Percentiles rank a stretch among this genome's conserved stretches.
Conservation (phyloP, 345 rosid species). For the Boechera stricta region DNA sequence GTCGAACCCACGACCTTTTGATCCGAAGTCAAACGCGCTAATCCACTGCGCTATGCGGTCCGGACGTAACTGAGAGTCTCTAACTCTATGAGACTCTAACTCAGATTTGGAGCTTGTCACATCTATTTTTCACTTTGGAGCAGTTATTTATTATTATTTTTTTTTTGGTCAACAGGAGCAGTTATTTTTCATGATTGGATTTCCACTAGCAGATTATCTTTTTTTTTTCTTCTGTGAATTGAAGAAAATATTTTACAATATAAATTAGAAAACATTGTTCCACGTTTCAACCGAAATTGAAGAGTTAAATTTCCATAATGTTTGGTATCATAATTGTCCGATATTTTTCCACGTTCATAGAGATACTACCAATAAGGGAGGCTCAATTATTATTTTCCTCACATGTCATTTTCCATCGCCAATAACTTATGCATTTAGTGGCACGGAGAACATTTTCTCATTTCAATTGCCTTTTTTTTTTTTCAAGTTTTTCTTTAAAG, state of each 20-base stretch:
- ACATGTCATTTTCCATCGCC: conserved; percentile 33
- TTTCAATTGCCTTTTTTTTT: neutral
- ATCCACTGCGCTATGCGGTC: conserved; percentile 97
- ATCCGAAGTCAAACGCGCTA: conserved; percentile 98
- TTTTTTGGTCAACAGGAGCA: too few species aligned
- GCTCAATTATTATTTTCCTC: conserved; percentile 15
- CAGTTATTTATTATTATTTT: neutral
- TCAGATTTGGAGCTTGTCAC: neutral
- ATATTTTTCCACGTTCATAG: conserved; percentile 36
- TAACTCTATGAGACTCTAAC: neutral
- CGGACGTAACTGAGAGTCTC: accelerated
- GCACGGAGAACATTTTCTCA: neutral
- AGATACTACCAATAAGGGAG: conserved; percentile 35
- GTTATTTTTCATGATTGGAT: neutral
- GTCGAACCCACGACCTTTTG: conserved; percentile 89
- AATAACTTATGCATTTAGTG: conserved; percentile 10
- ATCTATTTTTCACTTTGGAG: neutral
- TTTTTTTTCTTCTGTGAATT: neutral
- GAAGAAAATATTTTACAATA: neutral
- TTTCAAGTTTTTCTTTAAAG: neutral
- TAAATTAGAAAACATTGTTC: neutral
- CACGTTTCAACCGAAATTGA: neutral
- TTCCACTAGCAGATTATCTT: neutral
- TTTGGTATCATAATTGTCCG: neutral
- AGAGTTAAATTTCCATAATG: neutral